Conservation (phyloP, 306 rosid species). For the Pueraria montana region DNA sequence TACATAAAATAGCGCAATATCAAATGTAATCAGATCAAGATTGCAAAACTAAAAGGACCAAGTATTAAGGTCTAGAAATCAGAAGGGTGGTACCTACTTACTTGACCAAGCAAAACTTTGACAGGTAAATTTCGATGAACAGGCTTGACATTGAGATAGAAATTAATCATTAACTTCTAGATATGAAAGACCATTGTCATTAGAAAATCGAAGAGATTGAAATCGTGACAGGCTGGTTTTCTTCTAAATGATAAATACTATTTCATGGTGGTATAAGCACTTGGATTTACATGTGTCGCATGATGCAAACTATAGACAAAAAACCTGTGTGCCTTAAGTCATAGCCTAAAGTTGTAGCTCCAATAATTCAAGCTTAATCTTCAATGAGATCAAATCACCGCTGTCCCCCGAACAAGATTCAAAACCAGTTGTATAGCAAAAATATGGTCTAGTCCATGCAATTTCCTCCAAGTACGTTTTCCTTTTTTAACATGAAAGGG, state of each 20-base stretch:
- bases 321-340: slow-evolving; percentile 35
- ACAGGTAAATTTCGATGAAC: background rate
- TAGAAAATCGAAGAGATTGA: slow-evolving; percentile 12
- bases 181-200: background rate
- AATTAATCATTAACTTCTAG: slow-evolving; percentile 22
- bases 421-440: slow-evolving; percentile 39
- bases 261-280: background rate
- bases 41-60: background rate
- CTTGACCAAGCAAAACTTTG: slow-evolving; percentile 34
- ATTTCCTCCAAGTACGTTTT: background rate
- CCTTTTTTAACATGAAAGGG: background rate
- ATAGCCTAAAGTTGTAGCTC: slow-evolving; percentile 23
- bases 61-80: background rate
- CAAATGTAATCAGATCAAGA: background rate
- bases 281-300: slow-evolving; percentile 12
- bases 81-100: slow-evolving; percentile 14
- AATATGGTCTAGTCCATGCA: background rate
- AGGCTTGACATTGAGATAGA: slow-evolving; percentile 21
- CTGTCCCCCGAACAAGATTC: slow-evolving; percentile 36
- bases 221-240: background rate
- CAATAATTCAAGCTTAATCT: slow-evolving; percentile 42
- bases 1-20: background rate
- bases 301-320: slow-evolving; percentile 28
- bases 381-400: slow-evolving; percentile 26
- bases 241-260: background rate